Base-by-base conservation (phyloP, 1,284 basidiomycete species). In the Ustilago lituana region DNA sequence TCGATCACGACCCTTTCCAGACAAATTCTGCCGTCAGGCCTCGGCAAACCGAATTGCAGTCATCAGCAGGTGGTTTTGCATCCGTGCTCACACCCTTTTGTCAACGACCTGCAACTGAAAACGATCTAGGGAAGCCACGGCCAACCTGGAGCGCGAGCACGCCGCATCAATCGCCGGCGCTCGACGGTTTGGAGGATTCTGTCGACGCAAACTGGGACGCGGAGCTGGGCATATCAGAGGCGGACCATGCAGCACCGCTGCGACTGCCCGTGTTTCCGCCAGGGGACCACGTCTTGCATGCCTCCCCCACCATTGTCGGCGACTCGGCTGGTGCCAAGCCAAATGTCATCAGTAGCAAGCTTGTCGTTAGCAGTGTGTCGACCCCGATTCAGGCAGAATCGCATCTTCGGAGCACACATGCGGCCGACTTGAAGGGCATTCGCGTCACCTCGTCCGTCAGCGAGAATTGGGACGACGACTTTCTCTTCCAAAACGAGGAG, bases 381-480 rank as follows among this genome's bases (percentile, higher is more conserved):
- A 17, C 38, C 3, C 46, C 55, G 1, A 6, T 36, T 5, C 36
- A 38, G 12, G 8, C 36, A 1, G 19, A 37, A 1, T 37, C 57
- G 5, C 40, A 44, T 9, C 10, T 40, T 17, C 23, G 49, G 27
- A 44, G 37, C 38, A 45, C 50, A 31, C 48, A 47, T 5, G 20
- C 53, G 5, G 45, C 47, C 26, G 50, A 58, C 17, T 50, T 61
- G 24, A 58, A 46, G 32, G 61, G 61, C 31, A 61, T 69, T 31
- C 60, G 66, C 6, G 60, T 69, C 20, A 69, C 66, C 3, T 63
- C 56, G 3, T 27, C 48, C 14, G 68, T 74, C 38, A 68, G 67
- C 57, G 74, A 76, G 44, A 74, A 44, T 17, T 76, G 74, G 74
- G 74, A 76, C 14, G 74, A 74, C 22, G 74, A 76, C 52, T 76